Percentiles rank a stretch among this genome's conserved stretches.
Evolutionary conservation across 2,329 filamentous ascomycete genomes (phyloP).

Genomic region (Blastomyces gilchristii): DNA sequence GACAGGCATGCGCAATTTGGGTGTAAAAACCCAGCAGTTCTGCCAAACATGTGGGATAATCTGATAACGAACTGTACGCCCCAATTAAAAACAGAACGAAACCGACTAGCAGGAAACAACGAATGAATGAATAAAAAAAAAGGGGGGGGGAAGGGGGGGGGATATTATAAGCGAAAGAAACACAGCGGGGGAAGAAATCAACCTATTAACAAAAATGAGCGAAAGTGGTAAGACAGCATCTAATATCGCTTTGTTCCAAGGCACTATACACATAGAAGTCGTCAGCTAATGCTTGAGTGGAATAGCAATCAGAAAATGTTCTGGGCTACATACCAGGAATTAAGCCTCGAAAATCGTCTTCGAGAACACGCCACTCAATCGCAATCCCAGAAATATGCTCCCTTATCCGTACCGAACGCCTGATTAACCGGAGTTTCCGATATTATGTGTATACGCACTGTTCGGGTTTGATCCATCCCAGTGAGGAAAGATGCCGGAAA

Average conservation of each 20-base stretch:
- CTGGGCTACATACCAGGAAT: not conserved
- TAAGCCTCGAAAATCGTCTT: not conserved
- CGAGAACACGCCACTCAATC: not conserved
- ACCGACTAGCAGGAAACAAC: not conserved
- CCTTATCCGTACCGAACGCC: not conserved
- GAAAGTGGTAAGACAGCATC: not conserved
- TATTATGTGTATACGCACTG: not conserved
- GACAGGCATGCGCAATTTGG: not conserved
- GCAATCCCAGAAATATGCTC: not conserved
- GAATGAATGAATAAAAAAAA: not conserved
- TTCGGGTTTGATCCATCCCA: not conserved
- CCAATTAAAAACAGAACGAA: not conserved
- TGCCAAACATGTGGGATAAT: not conserved
- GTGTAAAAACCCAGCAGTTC: not conserved
- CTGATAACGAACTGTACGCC: not conserved
- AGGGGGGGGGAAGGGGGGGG: too few relatives aligned
- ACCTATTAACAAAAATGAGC: not conserved
- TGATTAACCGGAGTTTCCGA: not conserved
- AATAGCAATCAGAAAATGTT: not conserved
- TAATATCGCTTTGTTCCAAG: slow-evolving; percentile 1
- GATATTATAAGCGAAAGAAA: not conserved
- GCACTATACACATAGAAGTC: not conserved
- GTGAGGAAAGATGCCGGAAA: not conserved
- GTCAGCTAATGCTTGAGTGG: not conserved
- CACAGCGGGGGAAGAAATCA: not conserved